Evolutionary conservation across 2,329 filamentous ascomycete genomes (phyloP).

Genomic region (Trichoderma gracile): DNA sequence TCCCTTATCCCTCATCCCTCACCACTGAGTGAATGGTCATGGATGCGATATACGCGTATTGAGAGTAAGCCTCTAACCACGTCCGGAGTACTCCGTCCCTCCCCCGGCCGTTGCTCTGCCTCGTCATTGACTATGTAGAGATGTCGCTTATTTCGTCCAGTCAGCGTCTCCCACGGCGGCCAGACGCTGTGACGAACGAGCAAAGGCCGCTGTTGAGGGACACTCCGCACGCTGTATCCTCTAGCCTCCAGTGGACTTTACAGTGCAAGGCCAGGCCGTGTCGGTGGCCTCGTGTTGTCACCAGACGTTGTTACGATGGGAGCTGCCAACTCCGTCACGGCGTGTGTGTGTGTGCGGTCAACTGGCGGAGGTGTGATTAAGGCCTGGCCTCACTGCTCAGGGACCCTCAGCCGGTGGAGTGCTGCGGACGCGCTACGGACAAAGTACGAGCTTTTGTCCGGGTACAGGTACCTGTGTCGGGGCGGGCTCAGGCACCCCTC

Average conservation of each 20-base stretch:
- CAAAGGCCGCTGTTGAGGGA: constrained; percentile 12
- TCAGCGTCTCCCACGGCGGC: not conserved
- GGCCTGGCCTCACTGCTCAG: constrained; percentile 1
- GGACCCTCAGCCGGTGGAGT: constrained; percentile 13
- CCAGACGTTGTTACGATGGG: not conserved
- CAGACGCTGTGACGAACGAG: not conserved
- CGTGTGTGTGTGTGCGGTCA: not conserved
- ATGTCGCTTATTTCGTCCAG: constrained; percentile 13
- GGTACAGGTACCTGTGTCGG: not conserved
- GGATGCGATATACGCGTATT: constrained; percentile 12
- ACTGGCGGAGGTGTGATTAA: constrained; percentile 7
- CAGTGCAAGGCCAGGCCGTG: too few species aligned
- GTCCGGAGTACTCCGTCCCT: constrained; percentile 6
- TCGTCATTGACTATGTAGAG: not conserved
- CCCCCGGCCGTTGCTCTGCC: not conserved
- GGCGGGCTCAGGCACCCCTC: not conserved
- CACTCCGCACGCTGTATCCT: not conserved
- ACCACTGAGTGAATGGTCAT: not conserved
- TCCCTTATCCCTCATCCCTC: too few species aligned
- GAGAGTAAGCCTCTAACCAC: constrained; percentile 1
- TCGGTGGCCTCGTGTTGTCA: too few species aligned
- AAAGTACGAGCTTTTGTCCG: not conserved
- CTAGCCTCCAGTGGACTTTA: not conserved
- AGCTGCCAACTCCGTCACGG: too few species aligned
- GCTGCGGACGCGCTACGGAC: constrained; percentile 17